phyloP scores from a whole-genome alignment of 2,329 filamentous ascomycete genomes.

The Domatiomyces globalis region DNA sequence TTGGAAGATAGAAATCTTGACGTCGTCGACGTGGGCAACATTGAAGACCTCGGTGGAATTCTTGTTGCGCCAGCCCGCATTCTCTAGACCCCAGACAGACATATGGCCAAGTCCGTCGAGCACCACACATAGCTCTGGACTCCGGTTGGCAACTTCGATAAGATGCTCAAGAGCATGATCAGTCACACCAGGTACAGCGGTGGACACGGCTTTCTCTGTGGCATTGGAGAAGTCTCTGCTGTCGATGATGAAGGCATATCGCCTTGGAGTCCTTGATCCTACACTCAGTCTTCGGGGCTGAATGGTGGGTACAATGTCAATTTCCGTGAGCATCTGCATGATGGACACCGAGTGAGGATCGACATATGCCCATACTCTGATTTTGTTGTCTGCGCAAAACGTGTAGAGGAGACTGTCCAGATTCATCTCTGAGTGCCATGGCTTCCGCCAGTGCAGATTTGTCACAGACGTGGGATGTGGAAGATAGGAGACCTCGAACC shows the following conservation, averaged over 20 bases:
- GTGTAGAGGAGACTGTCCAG: conserved; percentile 84
- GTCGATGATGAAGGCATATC: conserved; percentile 71
- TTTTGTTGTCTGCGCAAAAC: conserved; percentile 61
- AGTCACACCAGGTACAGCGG: conserved; percentile 44
- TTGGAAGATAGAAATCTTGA: conserved; percentile 30
- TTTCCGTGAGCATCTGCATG: conserved; percentile 63
- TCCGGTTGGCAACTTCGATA: conserved; percentile 70
- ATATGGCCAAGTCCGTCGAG: conserved; percentile 73
- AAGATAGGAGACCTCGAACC: conserved; percentile 84
- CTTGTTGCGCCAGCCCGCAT: conserved; percentile 57
- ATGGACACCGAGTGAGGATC: conserved; percentile 58
- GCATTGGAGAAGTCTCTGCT: conserved; percentile 64
- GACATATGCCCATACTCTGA: conserved; percentile 71
- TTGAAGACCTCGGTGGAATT: conserved; percentile 64
- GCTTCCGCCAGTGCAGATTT: conserved; percentile 70
- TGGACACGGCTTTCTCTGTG: conserved; percentile 60
- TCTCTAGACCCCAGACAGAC: conserved; percentile 86
- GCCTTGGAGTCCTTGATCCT: conserved; percentile 29
- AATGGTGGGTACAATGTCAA: conserved; percentile 63
- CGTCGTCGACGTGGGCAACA: conserved; percentile 59
- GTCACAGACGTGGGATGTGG: conserved; percentile 73
- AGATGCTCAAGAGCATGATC: conserved; percentile 69
- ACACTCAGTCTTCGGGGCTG: conserved; percentile 37
- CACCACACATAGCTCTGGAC: conserved; percentile 74
- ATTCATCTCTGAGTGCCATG: conserved; percentile 60